Percentiles rank a stretch among this genome's conserved stretches.
phyloP scores from a whole-genome alignment of 768 basidiomycete species.

The Boletellus sp. region DNA sequence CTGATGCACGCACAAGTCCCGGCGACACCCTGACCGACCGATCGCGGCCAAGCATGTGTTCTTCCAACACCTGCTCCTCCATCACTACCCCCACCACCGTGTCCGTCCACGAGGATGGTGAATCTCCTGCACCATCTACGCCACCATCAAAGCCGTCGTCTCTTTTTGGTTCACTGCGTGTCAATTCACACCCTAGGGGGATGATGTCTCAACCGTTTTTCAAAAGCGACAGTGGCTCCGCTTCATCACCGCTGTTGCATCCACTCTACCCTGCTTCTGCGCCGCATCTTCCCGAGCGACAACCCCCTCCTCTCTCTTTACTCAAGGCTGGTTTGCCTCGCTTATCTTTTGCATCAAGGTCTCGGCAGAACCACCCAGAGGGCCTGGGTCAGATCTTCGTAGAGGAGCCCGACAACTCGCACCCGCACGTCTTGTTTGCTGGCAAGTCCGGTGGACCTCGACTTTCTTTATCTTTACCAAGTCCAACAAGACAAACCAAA shows the following conservation, averaged over 20 bases:
- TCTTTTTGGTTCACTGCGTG: slow-evolving; percentile 33
- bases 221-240: slow-evolving; percentile 23
- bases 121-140: slow-evolving; percentile 39
- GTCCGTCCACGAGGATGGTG: slow-evolving; percentile 38
- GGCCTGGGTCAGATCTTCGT: slow-evolving; percentile 20
- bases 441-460: slow-evolving; percentile 22
- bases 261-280: slow-evolving; percentile 36
- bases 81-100: slow-evolving; percentile 36
- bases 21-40: slow-evolving; percentile 40
- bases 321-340: slow-evolving; percentile 31
- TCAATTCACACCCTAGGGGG: slow-evolving; percentile 24
- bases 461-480: slow-evolving; percentile 33
- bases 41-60: slow-evolving; percentile 60
- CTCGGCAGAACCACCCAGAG: slow-evolving; percentile 12
- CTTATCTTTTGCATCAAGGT: slow-evolving; percentile 28
- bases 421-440: slow-evolving; percentile 29
- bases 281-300: slow-evolving; percentile 39
- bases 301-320: slow-evolving; percentile 27
- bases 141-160: slow-evolving; percentile 30
- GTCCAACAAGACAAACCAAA: slow-evolving; percentile 40
- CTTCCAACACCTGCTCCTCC: slow-evolving; percentile 51
- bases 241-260: slow-evolving; percentile 36
- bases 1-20: slow-evolving; percentile 40
- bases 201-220: slow-evolving; percentile 33
- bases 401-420: slow-evolving; percentile 28